Evolutionary conservation across 176 grass and related monocot species (phyloP), one percentile per base, ranked within the genome.

Genomic region (Oryza rufipogon): DNA sequence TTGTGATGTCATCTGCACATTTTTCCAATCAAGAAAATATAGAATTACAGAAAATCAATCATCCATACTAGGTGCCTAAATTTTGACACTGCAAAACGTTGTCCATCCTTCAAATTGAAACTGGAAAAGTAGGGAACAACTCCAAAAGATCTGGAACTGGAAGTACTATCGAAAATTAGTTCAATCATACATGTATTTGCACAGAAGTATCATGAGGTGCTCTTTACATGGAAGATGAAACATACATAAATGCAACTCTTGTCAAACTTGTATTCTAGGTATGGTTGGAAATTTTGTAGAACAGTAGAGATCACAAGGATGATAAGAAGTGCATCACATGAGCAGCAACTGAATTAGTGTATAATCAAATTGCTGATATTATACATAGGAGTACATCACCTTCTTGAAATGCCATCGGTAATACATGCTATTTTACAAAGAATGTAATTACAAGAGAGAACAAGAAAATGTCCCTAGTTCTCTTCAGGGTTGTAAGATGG

Each of bases 381-480:
- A 15, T 86, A 78, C 36, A 81, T 51, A 88, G 19, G 41, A 78
- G 66, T 86, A 72, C 73, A 82, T 56, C 7, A 4, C 5, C 66
- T 72, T 73, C 44, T 32, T 54, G 20, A 83, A 63, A 75, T 79
- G 68, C 63, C 11, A 74, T 79, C 12, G 13, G 20, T 63, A 63
- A 73, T 69, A 75, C 49, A 83, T 64, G 66, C 88, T 33, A 86
- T 41, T 41, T 83, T 60, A 60, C 22, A 83, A 84, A 73, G 68
- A 79, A 87, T 60, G 36, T 5, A 79, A 23, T 17, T 75, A 44
- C 74, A 56, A 75, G 38, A 80, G 16, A 70, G 45, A 72, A 74
- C 46, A 86, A 66, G 78, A 82, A 73, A 79, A 68, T 87, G 23
- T 86, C 79, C 70, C 84, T 83, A 75, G 26, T 51, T 85, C 76